These are phyloP conservation scores for Fusarium paranaense DNA, from an alignment of 2,329 filamentous ascomycete species.

Conservation along the genomic window DNA sequence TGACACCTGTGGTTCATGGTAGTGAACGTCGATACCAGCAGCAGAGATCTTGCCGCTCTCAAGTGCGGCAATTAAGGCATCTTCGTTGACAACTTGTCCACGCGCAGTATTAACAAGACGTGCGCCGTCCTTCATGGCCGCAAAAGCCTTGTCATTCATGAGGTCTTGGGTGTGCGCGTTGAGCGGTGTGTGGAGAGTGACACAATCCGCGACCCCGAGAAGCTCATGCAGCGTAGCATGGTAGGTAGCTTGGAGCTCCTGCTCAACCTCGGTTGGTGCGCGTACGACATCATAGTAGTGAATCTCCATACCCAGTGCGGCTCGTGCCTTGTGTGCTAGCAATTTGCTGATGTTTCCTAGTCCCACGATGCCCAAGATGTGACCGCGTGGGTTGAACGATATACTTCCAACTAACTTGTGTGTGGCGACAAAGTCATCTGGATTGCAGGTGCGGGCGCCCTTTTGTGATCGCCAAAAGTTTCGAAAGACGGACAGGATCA, in stretches of 20 bases:
- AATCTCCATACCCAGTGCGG: conserved; percentile 65
- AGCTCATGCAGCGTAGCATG: conserved; percentile 44
- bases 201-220: conserved; percentile 48
- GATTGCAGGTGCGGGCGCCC: conserved; percentile 31
- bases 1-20: conserved; percentile 62
- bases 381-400: conserved; percentile 61
- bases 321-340: conserved; percentile 58
- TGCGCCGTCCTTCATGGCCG: conserved; percentile 59
- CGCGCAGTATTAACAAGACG: conserved; percentile 65
- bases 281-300: conserved; percentile 61
- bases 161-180: conserved; percentile 31
- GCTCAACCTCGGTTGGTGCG: conserved; percentile 43
- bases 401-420: conserved; percentile 45
- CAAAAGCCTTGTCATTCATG: conserved; percentile 23
- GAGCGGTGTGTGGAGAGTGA: conserved; percentile 49
- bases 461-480: conserved; percentile 58
- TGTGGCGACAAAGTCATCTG: conserved; percentile 25
- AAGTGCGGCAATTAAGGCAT: conserved; percentile 59
- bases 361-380: conserved; percentile 64
- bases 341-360: conserved; percentile 59
- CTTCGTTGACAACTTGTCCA: conserved; percentile 64
- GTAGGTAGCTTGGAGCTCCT: conserved; percentile 44
- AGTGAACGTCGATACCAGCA: conserved; percentile 66
- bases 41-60: conserved; percentile 57
- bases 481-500: conserved; percentile 61